A percentile compares a stretch with the other conserved stretches of the same genome.
phyloP scores from a whole-genome alignment of 2,329 filamentous ascomycete species.

The Epichloe scottii region DNA sequence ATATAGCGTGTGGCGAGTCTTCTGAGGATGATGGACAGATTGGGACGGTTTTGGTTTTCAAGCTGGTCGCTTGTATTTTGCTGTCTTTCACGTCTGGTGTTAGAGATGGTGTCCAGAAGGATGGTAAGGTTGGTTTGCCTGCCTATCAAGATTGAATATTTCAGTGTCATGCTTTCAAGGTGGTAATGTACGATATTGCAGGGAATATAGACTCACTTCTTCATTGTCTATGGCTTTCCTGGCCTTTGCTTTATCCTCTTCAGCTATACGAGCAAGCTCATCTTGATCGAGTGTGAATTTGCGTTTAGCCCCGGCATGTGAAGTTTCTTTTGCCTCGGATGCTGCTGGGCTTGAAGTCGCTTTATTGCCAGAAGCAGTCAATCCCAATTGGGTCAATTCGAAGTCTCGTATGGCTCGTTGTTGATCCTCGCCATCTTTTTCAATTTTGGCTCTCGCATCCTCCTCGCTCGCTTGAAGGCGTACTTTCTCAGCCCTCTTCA shows the following conservation, averaged over 20 bases:
- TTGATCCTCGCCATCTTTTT: slow-evolving; percentile 56
- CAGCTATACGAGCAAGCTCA: slow-evolving; percentile 58
- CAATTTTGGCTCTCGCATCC: slow-evolving; percentile 43
- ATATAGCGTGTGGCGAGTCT: slow-evolving; percentile 57
- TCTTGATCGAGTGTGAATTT: slow-evolving; percentile 66
- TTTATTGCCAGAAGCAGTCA: slow-evolving; percentile 30
- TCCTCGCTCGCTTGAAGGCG: slow-evolving; percentile 50
- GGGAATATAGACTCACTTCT: slow-evolving; percentile 34
- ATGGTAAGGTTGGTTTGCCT: slow-evolving; percentile 58
- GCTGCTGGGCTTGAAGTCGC: slow-evolving; percentile 15
- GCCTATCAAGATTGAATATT: slow-evolving; percentile 35
- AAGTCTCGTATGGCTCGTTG: slow-evolving; percentile 67
- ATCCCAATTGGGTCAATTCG: slow-evolving; percentile 69
- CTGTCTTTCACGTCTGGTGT: slow-evolving; percentile 44
- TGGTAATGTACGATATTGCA: neutral
- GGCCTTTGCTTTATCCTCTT: slow-evolving; percentile 56
- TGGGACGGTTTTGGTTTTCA: slow-evolving; percentile 53
- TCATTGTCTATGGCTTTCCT: slow-evolving; percentile 61
- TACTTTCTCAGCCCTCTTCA: slow-evolving; percentile 63
- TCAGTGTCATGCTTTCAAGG: slow-evolving; percentile 2
- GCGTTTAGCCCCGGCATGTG: slow-evolving; percentile 39
- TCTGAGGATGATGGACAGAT: slow-evolving; percentile 64
- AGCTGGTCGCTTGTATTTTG: slow-evolving; percentile 42
- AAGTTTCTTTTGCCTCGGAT: neutral
- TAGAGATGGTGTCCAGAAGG: slow-evolving; percentile 85